These are phyloP conservation scores for Neonectria neomacrospora DNA, from an alignment of 2,329 filamentous ascomycete genomes.

Conservation along the genomic window DNA sequence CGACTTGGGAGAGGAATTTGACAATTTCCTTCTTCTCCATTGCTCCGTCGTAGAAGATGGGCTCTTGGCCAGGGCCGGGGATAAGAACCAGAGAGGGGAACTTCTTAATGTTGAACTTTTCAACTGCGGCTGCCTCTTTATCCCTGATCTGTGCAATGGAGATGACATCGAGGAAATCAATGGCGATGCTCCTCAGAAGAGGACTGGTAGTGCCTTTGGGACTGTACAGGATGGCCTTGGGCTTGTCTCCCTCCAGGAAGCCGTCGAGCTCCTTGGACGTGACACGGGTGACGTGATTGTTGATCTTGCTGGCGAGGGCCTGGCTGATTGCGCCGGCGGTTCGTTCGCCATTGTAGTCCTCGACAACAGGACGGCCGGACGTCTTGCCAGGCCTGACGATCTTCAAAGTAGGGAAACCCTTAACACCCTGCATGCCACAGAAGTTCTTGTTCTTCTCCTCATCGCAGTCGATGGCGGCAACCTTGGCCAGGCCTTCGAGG, in stretches of 20 bases:
- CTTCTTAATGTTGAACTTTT: slow-evolving; percentile 78
- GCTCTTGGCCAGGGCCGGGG: slow-evolving; percentile 74
- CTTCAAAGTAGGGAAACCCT: slow-evolving; percentile 97
- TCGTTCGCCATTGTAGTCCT: slow-evolving; percentile 89
- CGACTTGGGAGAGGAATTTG: slow-evolving; percentile 83
- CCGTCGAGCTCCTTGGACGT: slow-evolving; percentile 81
- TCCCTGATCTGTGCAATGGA: slow-evolving; percentile 83
- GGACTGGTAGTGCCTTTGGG: slow-evolving; percentile 91
- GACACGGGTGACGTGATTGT: slow-evolving; percentile 87
- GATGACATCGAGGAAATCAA: slow-evolving; percentile 88
- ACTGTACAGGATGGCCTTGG: slow-evolving; percentile 92
- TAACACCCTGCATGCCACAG: slow-evolving; percentile 85
- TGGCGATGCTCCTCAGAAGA: slow-evolving; percentile 83
- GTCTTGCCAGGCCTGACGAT: slow-evolving; percentile 89
- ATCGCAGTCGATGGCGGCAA: slow-evolving; percentile 95
- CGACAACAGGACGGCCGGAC: slow-evolving; percentile 79
- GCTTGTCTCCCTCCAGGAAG: slow-evolving; percentile 78
- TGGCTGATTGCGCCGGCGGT: slow-evolving; percentile 89
- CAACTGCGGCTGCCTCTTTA: slow-evolving; percentile 78
- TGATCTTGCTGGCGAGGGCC: slow-evolving; percentile 85
- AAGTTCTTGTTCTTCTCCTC: slow-evolving; percentile 91
- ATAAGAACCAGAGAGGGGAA: slow-evolving; percentile 87
- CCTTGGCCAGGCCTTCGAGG: slow-evolving; percentile 91
- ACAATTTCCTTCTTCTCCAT: slow-evolving; percentile 86
- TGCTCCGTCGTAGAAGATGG: slow-evolving; percentile 81